A percentile compares a stretch with the other conserved stretches of the same genome.
phyloP scores from a whole-genome alignment of 1,139 yeast species.

The Geotrichum histeridarum region DNA sequence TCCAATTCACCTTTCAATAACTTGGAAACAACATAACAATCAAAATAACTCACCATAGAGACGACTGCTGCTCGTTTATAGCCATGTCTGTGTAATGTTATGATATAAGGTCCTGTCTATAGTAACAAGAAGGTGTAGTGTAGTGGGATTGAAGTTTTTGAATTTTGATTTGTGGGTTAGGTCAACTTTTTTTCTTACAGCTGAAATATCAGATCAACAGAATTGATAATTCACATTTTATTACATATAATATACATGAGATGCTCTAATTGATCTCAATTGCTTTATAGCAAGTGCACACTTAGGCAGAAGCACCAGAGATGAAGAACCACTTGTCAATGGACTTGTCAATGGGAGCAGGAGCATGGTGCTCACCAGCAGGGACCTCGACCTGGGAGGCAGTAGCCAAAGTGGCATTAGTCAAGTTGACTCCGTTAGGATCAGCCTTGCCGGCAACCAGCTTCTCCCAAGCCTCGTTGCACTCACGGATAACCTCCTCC shows the following conservation, averaged over 20 bases:
- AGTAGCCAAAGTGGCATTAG: slow-evolving; percentile 68
- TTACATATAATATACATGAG: too few relatives aligned
- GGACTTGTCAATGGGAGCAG: slow-evolving; percentile 94
- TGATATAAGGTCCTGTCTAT: too few relatives aligned
- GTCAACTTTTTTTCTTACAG: too few relatives aligned
- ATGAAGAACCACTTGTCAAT: slow-evolving; percentile 99
- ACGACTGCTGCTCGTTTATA: too few relatives aligned
- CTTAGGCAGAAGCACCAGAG: slow-evolving; percentile 24
- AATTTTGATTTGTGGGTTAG: too few relatives aligned
- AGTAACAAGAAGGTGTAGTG: too few relatives aligned
- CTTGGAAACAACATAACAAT: too few relatives aligned
- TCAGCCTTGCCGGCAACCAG: slow-evolving; percentile 51
- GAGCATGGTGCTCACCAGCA: slow-evolving; percentile 59
- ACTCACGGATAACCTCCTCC: slow-evolving; percentile 62
- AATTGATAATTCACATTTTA: not conserved
- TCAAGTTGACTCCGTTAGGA: slow-evolving; percentile 46
- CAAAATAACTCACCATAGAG: too few relatives aligned
- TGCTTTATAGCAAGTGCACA: not conserved
- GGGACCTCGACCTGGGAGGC: slow-evolving; percentile 52
- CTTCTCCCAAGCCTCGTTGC: slow-evolving; percentile 66
- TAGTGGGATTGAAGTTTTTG: too few relatives aligned
- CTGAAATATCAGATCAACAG: not conserved
- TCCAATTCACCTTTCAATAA: too few relatives aligned
- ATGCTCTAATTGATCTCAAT: too few relatives aligned
- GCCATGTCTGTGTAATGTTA: too few relatives aligned